Percentiles rank a stretch among this genome's conserved stretches.
Evolutionary conservation across 1,284 basidiomycete species (phyloP).

Genomic region (Pholiota adiposa): DNA sequence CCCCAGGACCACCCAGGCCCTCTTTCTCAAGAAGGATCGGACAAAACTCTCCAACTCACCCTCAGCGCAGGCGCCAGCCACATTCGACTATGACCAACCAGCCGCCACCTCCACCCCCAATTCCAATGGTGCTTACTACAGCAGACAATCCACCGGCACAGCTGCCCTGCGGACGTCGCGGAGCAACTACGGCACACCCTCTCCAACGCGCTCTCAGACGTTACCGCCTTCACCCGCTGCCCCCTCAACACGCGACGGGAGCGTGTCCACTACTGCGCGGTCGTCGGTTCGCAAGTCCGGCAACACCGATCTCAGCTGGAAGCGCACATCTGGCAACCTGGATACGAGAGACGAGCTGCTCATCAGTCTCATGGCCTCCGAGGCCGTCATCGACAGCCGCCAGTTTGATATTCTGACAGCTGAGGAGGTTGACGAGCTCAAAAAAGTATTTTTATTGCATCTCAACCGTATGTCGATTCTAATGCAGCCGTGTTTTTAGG

Average conservation of each 20-base stretch:
- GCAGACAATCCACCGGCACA: slow-evolving; percentile 10
- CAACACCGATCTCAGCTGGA: slow-evolving; percentile 37
- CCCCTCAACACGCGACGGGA: slow-evolving; percentile 22
- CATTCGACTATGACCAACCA: slow-evolving; percentile 4
- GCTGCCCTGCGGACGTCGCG: slow-evolving; percentile 8
- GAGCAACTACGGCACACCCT: slow-evolving; percentile 4
- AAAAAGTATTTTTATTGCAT: slow-evolving; percentile 63
- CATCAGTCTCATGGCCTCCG: slow-evolving; percentile 82
- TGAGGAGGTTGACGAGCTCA: slow-evolving; percentile 90
- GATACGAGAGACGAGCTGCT: slow-evolving; percentile 78
- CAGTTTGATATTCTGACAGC: slow-evolving; percentile 75
- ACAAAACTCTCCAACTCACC: slow-evolving; percentile 30
- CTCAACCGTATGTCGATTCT: background rate
- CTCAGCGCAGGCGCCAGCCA: slow-evolving; percentile 12
- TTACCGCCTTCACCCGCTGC: slow-evolving; percentile 32
- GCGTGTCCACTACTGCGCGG: slow-evolving; percentile 18
- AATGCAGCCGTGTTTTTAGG: slow-evolving; percentile 44
- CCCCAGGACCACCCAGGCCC: slow-evolving; percentile 43
- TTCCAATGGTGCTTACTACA: background rate
- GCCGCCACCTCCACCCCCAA: slow-evolving; percentile 5
- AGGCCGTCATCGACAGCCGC: slow-evolving; percentile 84
- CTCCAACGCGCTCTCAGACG: slow-evolving; percentile 24
- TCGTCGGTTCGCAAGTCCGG: slow-evolving; percentile 32
- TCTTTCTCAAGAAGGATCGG: slow-evolving; percentile 60
- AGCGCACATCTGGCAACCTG: slow-evolving; percentile 45